Evolutionary conservation across 192 early-diverging fungal genomes (phyloP), one percentile per base, ranked within the genome.

Genomic region (Dispira simplex): DNA sequence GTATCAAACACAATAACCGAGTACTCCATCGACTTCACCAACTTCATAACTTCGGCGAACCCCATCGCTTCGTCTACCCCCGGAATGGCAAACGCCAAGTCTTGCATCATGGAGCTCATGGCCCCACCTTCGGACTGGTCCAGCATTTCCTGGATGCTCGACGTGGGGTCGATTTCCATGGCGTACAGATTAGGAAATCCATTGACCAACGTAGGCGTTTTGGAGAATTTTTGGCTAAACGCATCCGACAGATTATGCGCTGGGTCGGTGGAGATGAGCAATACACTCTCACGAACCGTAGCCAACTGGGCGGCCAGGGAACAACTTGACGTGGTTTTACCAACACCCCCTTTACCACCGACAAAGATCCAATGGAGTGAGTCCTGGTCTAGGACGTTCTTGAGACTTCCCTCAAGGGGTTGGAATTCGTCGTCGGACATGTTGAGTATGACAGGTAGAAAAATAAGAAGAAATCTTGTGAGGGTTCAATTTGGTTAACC

Each of bases 41-140:
- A 85, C 85, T 99, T 99, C 97, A 99, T 99, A 16, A 99, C 97
- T 70, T 99, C 97, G n/a, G 95, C 95, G 78, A 99, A 99, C 49
- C 93, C 92, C 95, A 99, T 99, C 23, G 97, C 97, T 75, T 99
- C 97, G 74, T 99, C 97, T 14, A 99, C 94, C 72, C 97, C 97
- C 32, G 97, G 97, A 74, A 99, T 99, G 39, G 93, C 93, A 75
- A 96, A 99, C 11, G 94, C 94, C 67, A 99, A 83, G 75, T 99
- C 97, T 77, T 95, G 90, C 80, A 99, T 86, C 74, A 92, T 88
- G 39, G 84, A 79, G 63, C 86, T 89, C 83, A 89, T 88, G 39
- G 82, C 82, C 45, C 83, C 81, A 63, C 81, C 82, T 54, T 91
- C 87, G 16, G 67, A 52, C 49, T 84, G 85, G 64, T 95, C 93